Base-by-base conservation (phyloP, 176 grass and related monocot genomes). In the Alloteropsis semialata region DNA sequence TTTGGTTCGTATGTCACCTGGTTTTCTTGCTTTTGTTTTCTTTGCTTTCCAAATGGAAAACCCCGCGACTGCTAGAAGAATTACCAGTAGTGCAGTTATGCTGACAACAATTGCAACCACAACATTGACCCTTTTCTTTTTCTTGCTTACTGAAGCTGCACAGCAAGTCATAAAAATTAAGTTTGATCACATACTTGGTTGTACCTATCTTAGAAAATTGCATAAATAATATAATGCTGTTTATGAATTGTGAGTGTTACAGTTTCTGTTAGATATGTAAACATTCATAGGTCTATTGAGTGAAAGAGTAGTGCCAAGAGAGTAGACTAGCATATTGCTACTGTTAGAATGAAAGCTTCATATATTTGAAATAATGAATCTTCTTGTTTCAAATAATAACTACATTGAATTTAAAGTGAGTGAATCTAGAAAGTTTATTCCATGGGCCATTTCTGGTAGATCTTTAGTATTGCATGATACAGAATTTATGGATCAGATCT, bases 11-110 rank as follows among this genome's bases (percentile, higher is more conserved):
- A 27, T 73, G 37, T 82, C 37, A 91, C 90, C 90, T 91, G 41
- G 28, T 78, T 19, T 61, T 77, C 72, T 91, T 73, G 49, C 32
- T 82, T 78, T 85, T 10, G 27, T 65, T 54, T 42, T 90, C 45
- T 82, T 88, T 73, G 46, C 80, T 88, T 65, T 88, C 75, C 90
- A 88, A 59, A 82, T 57, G 65, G 34, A 85, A 27, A 87, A 72
- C 15, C 65, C 90, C 67, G 13, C 8, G 21, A 84, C 7, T 29
- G 86, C 49, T 78, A 85, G 11, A 76, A 88, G 16, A 81, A 85
- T 30, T 72, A 41, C 78, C 32, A 78, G 13, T 48, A 78, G 18
- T 56, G 15, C 77, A 74, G 48, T 59, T 19, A 91, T 10, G 50
- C 89, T 85, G 65, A 88, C 55, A 56, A 72, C 49, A 59, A 82